phyloP scores from a whole-genome alignment of 805 yeast genomes.

The Teunomyces panamensis region DNA sequence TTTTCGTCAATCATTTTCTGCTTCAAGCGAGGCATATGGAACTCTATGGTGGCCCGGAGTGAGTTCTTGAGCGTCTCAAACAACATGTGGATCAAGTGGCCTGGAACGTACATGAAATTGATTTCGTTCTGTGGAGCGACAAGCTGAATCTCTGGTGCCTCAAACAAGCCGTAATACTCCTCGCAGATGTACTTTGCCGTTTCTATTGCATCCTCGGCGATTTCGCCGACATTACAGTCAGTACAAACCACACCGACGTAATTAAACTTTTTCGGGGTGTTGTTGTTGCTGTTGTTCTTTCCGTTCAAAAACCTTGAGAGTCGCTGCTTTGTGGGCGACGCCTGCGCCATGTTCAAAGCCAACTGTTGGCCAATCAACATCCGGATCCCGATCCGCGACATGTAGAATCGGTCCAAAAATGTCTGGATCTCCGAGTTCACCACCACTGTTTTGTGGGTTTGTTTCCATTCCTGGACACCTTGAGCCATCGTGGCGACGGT shows the following conservation, averaged over 20 bases:
- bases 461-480: conserved; percentile 90
- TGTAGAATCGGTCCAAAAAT: conserved; percentile 81
- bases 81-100: conserved; percentile 86
- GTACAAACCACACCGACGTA: conserved; percentile 90
- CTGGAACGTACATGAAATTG: conserved; percentile 88
- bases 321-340: conserved; percentile 38
- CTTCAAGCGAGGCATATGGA: conserved; percentile 54
- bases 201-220: conserved; percentile 85
- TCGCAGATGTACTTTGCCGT: conserved; percentile 89
- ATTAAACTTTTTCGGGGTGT: conserved; percentile 36
- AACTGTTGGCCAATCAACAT: conserved; percentile 95
- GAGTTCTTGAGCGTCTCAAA: conserved; percentile 88
- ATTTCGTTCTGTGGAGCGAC: conserved; percentile 71
- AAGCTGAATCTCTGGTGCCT: conserved; percentile 79
- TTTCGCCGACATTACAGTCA: conserved; percentile 76
- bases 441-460: conserved; percentile 40
- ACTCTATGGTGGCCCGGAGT: conserved; percentile 84
- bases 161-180: conserved; percentile 83
- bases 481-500: conserved; percentile 90
- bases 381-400: conserved; percentile 88
- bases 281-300: conserved; percentile 8
- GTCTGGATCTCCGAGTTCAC: conserved; percentile 74
- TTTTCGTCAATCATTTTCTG: conserved; percentile 36
- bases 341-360: conserved; percentile 70
- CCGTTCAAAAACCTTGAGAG: conserved; percentile 37